Conservation (phyloP, 805 yeast species). For the Hanseniaspora occidentalis region DNA sequence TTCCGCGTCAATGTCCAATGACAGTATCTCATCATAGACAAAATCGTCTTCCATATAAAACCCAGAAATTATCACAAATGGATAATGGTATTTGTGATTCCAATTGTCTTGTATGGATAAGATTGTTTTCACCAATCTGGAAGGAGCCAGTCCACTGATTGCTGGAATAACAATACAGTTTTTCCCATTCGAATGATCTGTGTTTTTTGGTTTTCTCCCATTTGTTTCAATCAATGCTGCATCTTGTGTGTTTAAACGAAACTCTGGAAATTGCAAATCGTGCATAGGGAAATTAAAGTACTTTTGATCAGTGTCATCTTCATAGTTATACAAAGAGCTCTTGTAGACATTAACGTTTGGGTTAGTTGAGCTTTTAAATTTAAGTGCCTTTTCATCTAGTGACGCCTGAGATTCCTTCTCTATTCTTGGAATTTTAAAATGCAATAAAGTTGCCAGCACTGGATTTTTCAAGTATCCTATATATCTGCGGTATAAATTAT, state of each 20-base stretch:
- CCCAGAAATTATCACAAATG: conserved; percentile 2
- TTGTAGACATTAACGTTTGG: background rate
- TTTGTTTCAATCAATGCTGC: background rate
- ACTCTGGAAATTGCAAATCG: background rate
- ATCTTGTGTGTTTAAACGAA: background rate
- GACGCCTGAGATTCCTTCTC: too few relatives aligned
- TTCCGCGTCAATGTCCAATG: background rate
- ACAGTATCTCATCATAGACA: background rate
- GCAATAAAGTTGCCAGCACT: too few relatives aligned
- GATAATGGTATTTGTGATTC: conserved; percentile 1
- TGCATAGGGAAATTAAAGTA: background rate
- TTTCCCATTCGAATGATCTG: background rate
- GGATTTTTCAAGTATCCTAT: background rate
- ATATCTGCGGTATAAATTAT: background rate
- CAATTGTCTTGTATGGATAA: conserved; percentile 1
- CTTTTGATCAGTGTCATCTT: background rate
- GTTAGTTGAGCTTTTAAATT: too few relatives aligned
- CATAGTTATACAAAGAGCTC: background rate
- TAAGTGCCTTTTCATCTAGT: too few relatives aligned
- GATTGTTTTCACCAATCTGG: conserved; percentile 1
- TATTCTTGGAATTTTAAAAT: too few relatives aligned
- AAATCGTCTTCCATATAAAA: conserved; percentile 1
- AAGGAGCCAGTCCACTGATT: background rate
- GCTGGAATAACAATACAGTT: conserved; percentile 3
- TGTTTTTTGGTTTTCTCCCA: background rate